These are phyloP conservation scores for Lenzites betulinus DNA, from an alignment of 768 basidiomycete species.

Conservation along the genomic window DNA sequence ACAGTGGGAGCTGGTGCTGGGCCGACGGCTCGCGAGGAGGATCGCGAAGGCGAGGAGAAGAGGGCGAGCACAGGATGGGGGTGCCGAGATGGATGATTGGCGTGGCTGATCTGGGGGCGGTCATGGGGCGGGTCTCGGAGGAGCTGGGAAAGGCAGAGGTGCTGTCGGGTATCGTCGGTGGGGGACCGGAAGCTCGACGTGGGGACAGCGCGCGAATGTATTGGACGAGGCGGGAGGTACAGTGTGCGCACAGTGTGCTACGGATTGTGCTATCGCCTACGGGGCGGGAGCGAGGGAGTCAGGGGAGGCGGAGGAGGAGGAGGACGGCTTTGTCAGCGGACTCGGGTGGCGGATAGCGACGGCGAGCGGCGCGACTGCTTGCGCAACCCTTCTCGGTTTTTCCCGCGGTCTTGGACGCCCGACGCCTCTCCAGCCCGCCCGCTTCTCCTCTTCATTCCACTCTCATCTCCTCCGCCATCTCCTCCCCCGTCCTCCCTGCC, in stretches of 20 bases:
- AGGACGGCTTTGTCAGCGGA: constrained; percentile 8
- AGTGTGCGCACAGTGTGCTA: not conserved
- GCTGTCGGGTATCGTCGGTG: constrained; percentile 14
- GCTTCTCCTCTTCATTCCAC: constrained; percentile 13
- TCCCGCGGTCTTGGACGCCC: constrained; percentile 17
- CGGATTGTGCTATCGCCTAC: constrained; percentile 4
- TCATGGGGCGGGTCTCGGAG: too few species aligned
- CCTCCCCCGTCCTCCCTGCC: not conserved
- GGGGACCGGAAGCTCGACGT: not conserved
- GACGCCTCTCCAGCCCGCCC: constrained; percentile 13
- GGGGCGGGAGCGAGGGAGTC: constrained; percentile 8
- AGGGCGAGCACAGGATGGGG: not conserved
- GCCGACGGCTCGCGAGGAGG: not conserved
- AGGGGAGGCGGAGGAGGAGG: not conserved
- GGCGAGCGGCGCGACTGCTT: constrained; percentile 16
- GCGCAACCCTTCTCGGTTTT: constrained; percentile 21
- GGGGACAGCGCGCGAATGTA: too few species aligned
- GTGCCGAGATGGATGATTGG: not conserved
- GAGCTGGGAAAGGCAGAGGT: not conserved
- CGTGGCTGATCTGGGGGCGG: constrained; percentile 6
- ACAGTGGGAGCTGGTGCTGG: not conserved
- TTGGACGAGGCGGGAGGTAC: not conserved
- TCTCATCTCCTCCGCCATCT: constrained; percentile 4
- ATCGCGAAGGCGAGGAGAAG: not conserved
- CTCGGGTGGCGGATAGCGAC: not conserved